Evolutionary conservation across 2,329 filamentous ascomycete genomes (phyloP).

Genomic region (Sphaerostilbella broomeana): DNA sequence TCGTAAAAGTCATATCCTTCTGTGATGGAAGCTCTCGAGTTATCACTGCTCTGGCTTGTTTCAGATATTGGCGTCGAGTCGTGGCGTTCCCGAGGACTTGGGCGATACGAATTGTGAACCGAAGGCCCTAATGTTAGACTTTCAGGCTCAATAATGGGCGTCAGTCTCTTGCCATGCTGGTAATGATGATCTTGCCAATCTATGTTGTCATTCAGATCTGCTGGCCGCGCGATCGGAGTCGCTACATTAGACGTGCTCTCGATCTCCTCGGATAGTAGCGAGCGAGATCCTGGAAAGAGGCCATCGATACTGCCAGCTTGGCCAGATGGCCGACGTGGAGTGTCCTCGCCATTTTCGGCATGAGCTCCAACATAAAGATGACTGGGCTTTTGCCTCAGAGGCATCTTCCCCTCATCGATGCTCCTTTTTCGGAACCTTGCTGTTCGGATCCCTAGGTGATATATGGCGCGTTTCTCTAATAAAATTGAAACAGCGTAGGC

Average conservation of each 20-base stretch:
- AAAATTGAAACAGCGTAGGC: constrained; percentile 50
- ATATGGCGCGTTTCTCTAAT: constrained; percentile 47
- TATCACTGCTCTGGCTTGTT: constrained; percentile 43
- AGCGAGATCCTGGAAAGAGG: constrained; percentile 33
- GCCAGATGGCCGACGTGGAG: constrained; percentile 28
- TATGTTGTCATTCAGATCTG: constrained; percentile 29
- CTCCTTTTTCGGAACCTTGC: constrained; percentile 31
- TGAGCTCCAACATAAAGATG: constrained; percentile 20
- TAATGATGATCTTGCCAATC: constrained; percentile 21
- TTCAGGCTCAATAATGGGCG: constrained; percentile 44
- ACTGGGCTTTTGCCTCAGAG: constrained; percentile 21
- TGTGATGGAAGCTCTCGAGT: constrained; percentile 43
- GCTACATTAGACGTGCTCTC: constrained; percentile 58
- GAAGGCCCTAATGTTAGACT: constrained; percentile 46
- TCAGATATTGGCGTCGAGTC: constrained; percentile 47
- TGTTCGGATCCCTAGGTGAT: constrained; percentile 47
- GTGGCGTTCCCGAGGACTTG: constrained; percentile 37
- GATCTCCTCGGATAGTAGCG: constrained; percentile 48
- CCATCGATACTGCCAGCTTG: constrained; percentile 25
- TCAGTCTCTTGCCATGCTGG: constrained; percentile 33
- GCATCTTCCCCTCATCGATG: constrained; percentile 24
- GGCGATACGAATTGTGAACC: constrained; percentile 30
- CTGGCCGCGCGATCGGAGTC: constrained; percentile 52
- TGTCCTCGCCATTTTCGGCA: constrained; percentile 32
- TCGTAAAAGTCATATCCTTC: constrained; percentile 64